phyloP scores from a whole-genome alignment of 2,329 filamentous ascomycete species.

The Sarocladium kiliense region DNA sequence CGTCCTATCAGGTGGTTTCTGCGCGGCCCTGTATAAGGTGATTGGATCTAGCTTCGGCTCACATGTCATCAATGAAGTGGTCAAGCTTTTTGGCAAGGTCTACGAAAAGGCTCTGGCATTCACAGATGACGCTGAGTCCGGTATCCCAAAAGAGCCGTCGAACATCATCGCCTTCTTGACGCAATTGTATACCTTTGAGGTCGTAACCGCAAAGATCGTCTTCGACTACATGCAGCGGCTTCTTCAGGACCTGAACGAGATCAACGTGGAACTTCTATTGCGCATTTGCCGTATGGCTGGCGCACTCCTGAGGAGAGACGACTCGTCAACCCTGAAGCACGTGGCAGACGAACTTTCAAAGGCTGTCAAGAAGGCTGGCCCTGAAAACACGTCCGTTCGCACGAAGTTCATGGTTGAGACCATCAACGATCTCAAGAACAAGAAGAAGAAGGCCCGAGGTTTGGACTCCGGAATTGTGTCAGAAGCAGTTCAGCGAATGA shows the following conservation, averaged over 20 bases:
- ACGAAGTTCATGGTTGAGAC: conserved; percentile 98
- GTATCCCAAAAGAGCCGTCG: conserved; percentile 35
- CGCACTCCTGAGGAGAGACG: conserved; percentile 78
- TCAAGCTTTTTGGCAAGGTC: conserved; percentile 66
- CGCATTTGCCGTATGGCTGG: conserved; percentile 80
- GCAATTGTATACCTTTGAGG: conserved; percentile 87
- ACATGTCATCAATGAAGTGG: conserved; percentile 72
- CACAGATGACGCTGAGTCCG: conserved; percentile 12
- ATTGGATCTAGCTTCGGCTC: conserved; percentile 87
- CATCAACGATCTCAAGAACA: conserved; percentile 92
- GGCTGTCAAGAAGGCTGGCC: conserved; percentile 59
- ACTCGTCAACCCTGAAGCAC: conserved; percentile 81
- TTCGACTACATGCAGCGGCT: conserved; percentile 88
- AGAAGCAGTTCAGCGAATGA: conserved; percentile 83
- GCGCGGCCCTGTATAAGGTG: conserved; percentile 80
- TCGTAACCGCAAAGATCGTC: conserved; percentile 74
- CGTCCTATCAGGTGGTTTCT: conserved; percentile 84
- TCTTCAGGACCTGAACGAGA: conserved; percentile 68
- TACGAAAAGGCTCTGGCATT: conserved; percentile 44
- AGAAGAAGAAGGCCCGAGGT: conserved; percentile 72
- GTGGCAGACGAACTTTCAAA: conserved; percentile 77
- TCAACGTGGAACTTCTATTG: conserved; percentile 83
- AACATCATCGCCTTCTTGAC: conserved; percentile 81
- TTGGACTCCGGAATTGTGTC: conserved; percentile 66
- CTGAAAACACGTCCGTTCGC: conserved; percentile 71